Conservation (phyloP, 106 monocot species). For the Agapanthus africanus region DNA sequence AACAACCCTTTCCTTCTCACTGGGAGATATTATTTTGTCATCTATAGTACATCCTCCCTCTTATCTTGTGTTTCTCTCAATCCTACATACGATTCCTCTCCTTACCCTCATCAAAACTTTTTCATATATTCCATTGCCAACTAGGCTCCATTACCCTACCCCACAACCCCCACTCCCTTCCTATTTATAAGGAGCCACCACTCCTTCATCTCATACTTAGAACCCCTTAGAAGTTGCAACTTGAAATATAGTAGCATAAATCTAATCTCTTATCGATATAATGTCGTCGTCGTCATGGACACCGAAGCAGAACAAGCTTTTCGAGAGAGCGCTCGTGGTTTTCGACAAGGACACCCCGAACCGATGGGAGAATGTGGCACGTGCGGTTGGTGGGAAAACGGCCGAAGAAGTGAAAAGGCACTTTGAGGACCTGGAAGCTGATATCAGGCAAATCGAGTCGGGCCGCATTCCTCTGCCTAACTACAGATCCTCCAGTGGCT, state of each 20-base stretch:
- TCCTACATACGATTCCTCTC: constrained; percentile 3
- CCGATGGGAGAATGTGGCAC: constrained; percentile 34
- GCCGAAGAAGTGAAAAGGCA: constrained; percentile 35
- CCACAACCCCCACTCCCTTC: neutral
- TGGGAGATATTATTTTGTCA: neutral
- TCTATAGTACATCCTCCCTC: neutral
- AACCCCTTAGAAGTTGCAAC: neutral
- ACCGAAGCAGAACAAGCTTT: constrained; percentile 35
- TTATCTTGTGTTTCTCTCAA: constrained; percentile 2
- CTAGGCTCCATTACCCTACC: neutral
- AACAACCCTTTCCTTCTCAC: constrained; percentile 7
- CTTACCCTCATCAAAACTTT: neutral
- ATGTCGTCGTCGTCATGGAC: constrained; percentile 15
- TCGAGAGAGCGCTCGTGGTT: constrained; percentile 34
- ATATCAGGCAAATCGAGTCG: constrained; percentile 26
- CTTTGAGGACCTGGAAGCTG: constrained; percentile 29
- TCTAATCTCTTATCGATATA: neutral
- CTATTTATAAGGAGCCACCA: constrained; percentile 15
- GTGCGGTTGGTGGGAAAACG: constrained; percentile 26
- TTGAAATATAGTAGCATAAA: no score
- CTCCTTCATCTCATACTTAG: neutral
- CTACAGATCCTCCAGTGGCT: constrained; percentile 18
- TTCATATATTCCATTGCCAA: constrained; percentile 12
- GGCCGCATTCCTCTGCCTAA: constrained; percentile 20
- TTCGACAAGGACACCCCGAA: constrained; percentile 35